Base-by-base conservation (phyloP, 2,329 filamentous ascomycete species). In the Fusarium graminum region DNA sequence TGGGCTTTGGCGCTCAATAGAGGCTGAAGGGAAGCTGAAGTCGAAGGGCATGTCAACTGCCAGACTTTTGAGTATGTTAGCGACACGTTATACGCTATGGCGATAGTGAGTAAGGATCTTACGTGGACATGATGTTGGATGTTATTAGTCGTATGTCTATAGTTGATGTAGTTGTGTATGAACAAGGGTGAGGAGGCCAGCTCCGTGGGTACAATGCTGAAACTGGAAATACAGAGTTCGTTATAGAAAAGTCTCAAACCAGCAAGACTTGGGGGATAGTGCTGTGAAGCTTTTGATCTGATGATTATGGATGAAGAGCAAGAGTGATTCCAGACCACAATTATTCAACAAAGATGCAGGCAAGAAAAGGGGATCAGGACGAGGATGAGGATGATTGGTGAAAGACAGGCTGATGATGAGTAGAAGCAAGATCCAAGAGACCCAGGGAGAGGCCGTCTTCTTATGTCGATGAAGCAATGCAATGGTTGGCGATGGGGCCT, bases 41-140 rank as follows among this genome's bases (percentile, higher is more conserved):
- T 88, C 84, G 75, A 88, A 88, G 59, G 86, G 80, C 78, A 88
- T 83, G 80, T 85, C 83, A 78, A 81, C 85, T 86, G 79, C 84
- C 83, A 87, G 85, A 85, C 85, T 88, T 73, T 50, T 38, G 17
- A 14, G 39, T 19, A 10, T 47, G 68, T 76, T 65, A 74, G 70
- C 50, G 56, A 58, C 32, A 58, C n/a, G 16, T 56, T 36, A 45
- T n/a, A 46, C 29, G 8, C 17, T 26, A 47, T 28, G 6, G 22
- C 22, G 17, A 19, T 42, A 29, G 38, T 32, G 41, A 40, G 14
- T 22, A 22, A 26, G 36, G 32, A 39, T 74, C 77, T 71, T 74
- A 79, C 77, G 76, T 68, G 63, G 77, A 79, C 77, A 79, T 78
- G 49, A 52, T 58, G 59, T 28, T 52, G 64, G 29, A 46, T 28